Evolutionary conservation across 345 rosid species (phyloP), one percentile per base, ranked within the genome.

Genomic region (Jatropha curcas): DNA sequence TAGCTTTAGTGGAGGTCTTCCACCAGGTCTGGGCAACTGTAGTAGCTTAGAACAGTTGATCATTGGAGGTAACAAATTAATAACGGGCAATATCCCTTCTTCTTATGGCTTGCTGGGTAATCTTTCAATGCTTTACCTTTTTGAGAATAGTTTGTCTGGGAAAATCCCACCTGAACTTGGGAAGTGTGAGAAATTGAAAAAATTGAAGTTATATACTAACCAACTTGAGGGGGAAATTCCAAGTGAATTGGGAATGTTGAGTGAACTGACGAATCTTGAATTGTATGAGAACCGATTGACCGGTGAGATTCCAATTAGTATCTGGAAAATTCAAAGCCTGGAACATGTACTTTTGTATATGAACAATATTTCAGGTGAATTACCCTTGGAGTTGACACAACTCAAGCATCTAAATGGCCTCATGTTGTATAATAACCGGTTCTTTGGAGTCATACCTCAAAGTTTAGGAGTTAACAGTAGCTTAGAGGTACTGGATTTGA

Each of bases 291-390:
- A 94, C 77, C 75, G 10, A 27, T 81, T 94, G 60, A 81, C 74
- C 3, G 96, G 98, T 66, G 89, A 90, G 83, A 81, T 94, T 51
- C 97, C 97, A 22, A 67, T 81, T 28, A 69, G 88, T 71, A 77
- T 94, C 35, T 94, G 96, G 94, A 90, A 79, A 82, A 88, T 90
- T 73, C 82, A 72, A 11, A 84, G 77, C 71, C 92, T 94, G 27
- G 25, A 73, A 59, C 60, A 67, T 71, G 70, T 94, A 39, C 65
- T 77, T 3, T 77, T 91, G 53, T 94, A 94, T 50, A 66, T 63
- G 27, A 91, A 94, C 83, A 83, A 75, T 67, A 93, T 94, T 71
- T 81, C 85, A 0, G 97, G 98, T 11, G 86, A 84, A 68, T 79
- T 94, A 31, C 97, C 97, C 62, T 8, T 63, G 20, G 90, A 84